phyloP scores from a whole-genome alignment of 331 rosid genomes.

The Acacia pycnantha region DNA sequence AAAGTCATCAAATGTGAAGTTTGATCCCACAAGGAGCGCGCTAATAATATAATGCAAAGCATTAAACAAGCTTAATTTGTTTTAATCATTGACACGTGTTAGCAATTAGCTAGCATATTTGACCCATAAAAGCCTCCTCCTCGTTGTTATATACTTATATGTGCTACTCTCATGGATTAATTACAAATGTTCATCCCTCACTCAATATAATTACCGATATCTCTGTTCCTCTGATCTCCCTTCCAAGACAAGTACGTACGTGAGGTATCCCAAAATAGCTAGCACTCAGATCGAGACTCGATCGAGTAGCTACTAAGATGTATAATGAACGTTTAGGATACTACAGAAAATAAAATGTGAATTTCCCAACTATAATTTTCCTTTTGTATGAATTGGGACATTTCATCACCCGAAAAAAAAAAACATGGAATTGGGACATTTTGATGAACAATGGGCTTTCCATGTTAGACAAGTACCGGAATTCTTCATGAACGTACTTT shows the following conservation, averaged over 20 bases:
- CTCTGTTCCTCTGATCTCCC: background rate
- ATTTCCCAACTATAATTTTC: background rate
- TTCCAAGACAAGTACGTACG: background rate
- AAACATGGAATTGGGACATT: background rate
- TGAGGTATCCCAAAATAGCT: background rate
- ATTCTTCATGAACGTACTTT: background rate
- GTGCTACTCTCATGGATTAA: background rate
- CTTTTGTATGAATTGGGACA: background rate
- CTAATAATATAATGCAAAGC: background rate
- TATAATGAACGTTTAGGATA: background rate
- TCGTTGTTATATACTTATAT: background rate
- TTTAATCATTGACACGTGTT: background rate
- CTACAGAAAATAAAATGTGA: background rate
- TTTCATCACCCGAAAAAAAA: too few relatives aligned
- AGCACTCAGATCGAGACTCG: slow-evolving; percentile 28
- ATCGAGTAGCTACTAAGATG: too few relatives aligned
- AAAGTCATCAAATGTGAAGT: slow-evolving; percentile 15
- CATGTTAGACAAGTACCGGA: background rate
- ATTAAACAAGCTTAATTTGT: background rate
- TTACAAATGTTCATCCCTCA: background rate
- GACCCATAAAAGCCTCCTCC: background rate
- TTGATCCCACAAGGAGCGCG: slow-evolving; percentile 4
- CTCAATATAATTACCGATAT: background rate
- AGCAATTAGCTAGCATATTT: background rate
- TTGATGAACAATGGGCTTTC: background rate